Base-by-base conservation (phyloP, 73 alveolate genomes). In the Symbiodinium natans region DNA sequence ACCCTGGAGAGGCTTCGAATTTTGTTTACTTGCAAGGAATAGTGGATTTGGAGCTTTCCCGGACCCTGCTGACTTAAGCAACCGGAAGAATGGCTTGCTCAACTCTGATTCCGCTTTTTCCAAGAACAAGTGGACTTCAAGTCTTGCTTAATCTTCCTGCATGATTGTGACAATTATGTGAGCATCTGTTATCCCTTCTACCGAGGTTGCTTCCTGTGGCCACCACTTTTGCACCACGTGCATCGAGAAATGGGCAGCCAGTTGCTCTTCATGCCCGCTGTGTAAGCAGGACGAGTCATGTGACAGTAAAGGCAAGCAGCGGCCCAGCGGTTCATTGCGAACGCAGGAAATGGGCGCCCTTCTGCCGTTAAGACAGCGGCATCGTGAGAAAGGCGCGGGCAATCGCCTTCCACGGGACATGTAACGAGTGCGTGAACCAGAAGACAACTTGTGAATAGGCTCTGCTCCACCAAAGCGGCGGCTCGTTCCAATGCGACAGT, bases 231-330 rank as follows among this genome's bases (percentile, higher is more conserved):
- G 95, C 86, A 88, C 74, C 46, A 25, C 33, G 31, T 88, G 95
- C 83, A 88, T 88, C 86, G 95, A 88, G 46, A 41, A 63, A 63
- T 88, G 95, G 95, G 95, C 95, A 33, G 43, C 39, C 43, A 48
- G 95, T 13, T 88, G 95, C 46, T 88, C 95, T 82, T 77, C 86
- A n/a, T 88, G 95, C 86, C 95, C 95, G 23, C 36, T 88, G 46
- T 88, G 95, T 86, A 88, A 88, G 43, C 95, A 63, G 95, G 95
- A 77, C 59, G 13, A n/a, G n/a, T n/a, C n/a, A n/a, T n/a, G n/a
- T n/a, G n/a, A n/a, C n/a, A n/a, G n/a, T n/a, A n/a, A n/a, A n/a
- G n/a, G n/a, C n/a, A n/a, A n/a, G n/a, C n/a, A n/a, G n/a, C n/a
- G n/a, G n/a, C n/a, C n/a, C n/a, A n/a, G n/a, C n/a, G n/a, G n/a